Conservation (phyloP, 768 basidiomycete species). For the Suillus luteus region DNA sequence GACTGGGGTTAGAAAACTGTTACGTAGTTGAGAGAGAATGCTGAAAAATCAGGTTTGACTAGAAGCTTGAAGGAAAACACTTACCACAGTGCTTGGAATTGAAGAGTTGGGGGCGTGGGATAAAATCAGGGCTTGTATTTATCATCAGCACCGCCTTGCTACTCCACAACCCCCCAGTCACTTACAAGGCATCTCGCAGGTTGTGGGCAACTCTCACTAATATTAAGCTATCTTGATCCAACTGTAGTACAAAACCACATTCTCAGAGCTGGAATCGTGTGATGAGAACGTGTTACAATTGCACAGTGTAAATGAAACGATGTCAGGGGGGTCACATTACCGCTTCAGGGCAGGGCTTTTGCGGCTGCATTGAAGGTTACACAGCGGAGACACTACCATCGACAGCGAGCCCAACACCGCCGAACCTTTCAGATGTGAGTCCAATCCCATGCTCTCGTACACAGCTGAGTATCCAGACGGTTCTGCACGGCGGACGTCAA, state of each 20-base stretch:
- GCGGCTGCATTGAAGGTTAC: not conserved
- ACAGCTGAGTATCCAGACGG: not conserved
- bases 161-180: slow-evolving; percentile 11
- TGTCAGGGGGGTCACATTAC: slow-evolving; percentile 12
- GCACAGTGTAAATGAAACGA: slow-evolving; percentile 21
- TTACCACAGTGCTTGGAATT: not conserved
- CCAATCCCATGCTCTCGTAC: not conserved
- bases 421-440: slow-evolving; percentile 43
- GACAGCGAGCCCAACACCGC: slow-evolving; percentile 23
- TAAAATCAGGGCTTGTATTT: slow-evolving; percentile 7
- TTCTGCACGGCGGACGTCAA: not conserved
- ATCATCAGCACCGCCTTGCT: slow-evolving; percentile 11
- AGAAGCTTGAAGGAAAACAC: slow-evolving; percentile 6
- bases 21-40: slow-evolving; percentile 1
- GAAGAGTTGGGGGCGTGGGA: not conserved
- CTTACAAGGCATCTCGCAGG: not conserved
- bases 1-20: slow-evolving; percentile 35
- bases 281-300: slow-evolving; percentile 4
- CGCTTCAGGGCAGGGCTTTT: slow-evolving; percentile 33
- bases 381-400: slow-evolving; percentile 17
- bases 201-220: not conserved
- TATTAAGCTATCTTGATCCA: too few relatives aligned
- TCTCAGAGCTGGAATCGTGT: slow-evolving; percentile 10
- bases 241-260: not conserved
- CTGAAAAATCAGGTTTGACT: not conserved